Conservation (phyloP, 2,329 filamentous ascomycete genomes). For the Fonsecaea pugnacius region DNA sequence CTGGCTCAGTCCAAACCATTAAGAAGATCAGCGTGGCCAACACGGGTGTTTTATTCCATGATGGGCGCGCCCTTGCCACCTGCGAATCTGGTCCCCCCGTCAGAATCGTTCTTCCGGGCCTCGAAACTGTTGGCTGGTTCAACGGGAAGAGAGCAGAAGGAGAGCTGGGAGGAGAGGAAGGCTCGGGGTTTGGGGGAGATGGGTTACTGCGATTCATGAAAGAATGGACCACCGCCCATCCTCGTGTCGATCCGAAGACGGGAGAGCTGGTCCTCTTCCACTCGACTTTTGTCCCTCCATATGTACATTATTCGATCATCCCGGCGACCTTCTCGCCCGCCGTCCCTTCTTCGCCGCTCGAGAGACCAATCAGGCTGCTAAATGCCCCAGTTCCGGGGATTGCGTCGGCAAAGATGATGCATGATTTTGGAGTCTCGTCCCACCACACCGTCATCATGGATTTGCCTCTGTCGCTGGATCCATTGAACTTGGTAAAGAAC, state of each 20-base stretch:
- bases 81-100: conserved; percentile 75
- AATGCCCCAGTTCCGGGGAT: conserved; percentile 65
- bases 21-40: conserved; percentile 74
- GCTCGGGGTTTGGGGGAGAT: conserved; percentile 57
- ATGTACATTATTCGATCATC: conserved; percentile 68
- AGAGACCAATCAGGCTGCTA: conserved; percentile 45
- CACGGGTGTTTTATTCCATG: conserved; percentile 68
- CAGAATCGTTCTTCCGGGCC: conserved; percentile 63
- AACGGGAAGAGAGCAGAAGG: conserved; percentile 62
- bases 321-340: conserved; percentile 46
- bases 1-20: conserved; percentile 61
- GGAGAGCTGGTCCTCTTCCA: conserved; percentile 72
- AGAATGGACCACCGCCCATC: conserved; percentile 72
- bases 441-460: conserved; percentile 70
- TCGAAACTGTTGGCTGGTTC: conserved; percentile 74
- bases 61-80: conserved; percentile 69
- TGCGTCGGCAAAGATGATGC: conserved; percentile 71
- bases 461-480: conserved; percentile 68
- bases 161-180: conserved; percentile 33
- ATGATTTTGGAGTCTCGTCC: conserved; percentile 72
- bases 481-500: conserved; percentile 62
- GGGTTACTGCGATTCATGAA: conserved; percentile 66
- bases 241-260: conserved; percentile 67
- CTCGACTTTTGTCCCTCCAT: conserved; percentile 67
- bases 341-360: conserved; percentile 37